Evolutionary conservation across 305 asterid genomes (phyloP).

Genomic region (Solanum chacoense): DNA sequence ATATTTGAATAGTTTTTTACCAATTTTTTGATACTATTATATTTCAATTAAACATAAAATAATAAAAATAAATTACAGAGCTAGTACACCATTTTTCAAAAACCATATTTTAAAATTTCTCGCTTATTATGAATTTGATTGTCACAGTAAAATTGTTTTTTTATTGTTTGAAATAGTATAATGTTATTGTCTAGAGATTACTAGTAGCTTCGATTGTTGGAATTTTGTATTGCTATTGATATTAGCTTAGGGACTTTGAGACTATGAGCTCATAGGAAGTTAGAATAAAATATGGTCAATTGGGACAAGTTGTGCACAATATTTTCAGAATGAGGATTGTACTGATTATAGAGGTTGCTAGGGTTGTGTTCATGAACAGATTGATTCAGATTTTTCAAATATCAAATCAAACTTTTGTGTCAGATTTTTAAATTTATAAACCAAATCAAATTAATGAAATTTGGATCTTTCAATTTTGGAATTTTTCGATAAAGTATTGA

Average conservation of each 20-base stretch:
- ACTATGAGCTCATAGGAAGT: background rate
- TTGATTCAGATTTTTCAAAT: too few relatives aligned
- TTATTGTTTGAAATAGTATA: background rate
- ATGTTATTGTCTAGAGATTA: background rate
- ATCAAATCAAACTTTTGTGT: background rate
- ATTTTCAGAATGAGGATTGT: too few relatives aligned
- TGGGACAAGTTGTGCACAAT: background rate
- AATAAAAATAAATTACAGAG: background rate
- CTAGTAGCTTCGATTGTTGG: background rate
- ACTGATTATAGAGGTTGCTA: background rate
- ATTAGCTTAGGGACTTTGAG: background rate
- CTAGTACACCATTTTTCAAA: background rate
- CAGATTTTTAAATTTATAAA: too few relatives aligned
- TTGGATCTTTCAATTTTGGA: too few relatives aligned
- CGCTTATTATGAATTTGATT: background rate
- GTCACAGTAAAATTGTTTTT: background rate
- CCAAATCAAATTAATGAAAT: too few relatives aligned
- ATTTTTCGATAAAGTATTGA: too few relatives aligned
- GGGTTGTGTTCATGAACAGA: background rate
- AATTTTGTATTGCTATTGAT: background rate
- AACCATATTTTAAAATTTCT: background rate
- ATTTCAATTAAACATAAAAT: background rate
- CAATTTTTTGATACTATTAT: background rate
- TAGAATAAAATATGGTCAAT: background rate
- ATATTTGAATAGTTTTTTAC: background rate